Conservation (phyloP, 2,329 filamentous ascomycete genomes). For the Trichophaea hybrida region DNA sequence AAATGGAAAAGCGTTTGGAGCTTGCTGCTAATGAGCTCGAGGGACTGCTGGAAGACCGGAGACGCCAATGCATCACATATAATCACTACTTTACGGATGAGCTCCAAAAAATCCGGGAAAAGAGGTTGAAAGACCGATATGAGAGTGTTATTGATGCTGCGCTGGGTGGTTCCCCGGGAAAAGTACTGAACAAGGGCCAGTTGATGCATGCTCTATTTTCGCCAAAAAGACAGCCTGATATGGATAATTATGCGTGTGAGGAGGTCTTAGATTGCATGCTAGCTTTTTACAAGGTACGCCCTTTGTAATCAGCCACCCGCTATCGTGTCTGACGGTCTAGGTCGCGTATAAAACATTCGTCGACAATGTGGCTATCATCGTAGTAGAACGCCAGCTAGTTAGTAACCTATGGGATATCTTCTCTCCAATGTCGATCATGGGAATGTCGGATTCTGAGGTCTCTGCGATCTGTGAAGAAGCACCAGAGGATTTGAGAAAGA, state of each 20-base stretch:
- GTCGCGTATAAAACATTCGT: slow-evolving; percentile 47
- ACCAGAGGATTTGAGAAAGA: slow-evolving; percentile 4
- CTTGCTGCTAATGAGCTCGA: slow-evolving; percentile 27
- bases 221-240: slow-evolving; percentile 24
- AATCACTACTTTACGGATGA: slow-evolving; percentile 32
- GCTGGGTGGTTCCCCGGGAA: neutral
- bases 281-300: slow-evolving; percentile 34
- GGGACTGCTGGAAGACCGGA: slow-evolving; percentile 27
- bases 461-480: slow-evolving; percentile 12
- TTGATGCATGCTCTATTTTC: neutral
- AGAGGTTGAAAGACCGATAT: neutral
- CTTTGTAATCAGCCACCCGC: slow-evolving; percentile 15
- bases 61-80: slow-evolving; percentile 30
- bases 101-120: slow-evolving; percentile 22
- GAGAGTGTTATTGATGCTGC: neutral
- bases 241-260: slow-evolving; percentile 28
- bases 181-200: neutral
- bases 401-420: slow-evolving; percentile 3
- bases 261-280: slow-evolving; percentile 32
- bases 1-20: slow-evolving; percentile 15
- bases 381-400: slow-evolving; percentile 34
- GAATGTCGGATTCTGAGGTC: slow-evolving; percentile 6
- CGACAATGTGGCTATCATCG: slow-evolving; percentile 48
- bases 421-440: slow-evolving; percentile 6
- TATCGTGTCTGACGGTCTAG: neutral